Percentiles rank a stretch among this genome's conserved stretches.
Evolutionary conservation across 768 basidiomycete species (phyloP).

Genomic region (Trichaptum fuscoviolaceum): DNA sequence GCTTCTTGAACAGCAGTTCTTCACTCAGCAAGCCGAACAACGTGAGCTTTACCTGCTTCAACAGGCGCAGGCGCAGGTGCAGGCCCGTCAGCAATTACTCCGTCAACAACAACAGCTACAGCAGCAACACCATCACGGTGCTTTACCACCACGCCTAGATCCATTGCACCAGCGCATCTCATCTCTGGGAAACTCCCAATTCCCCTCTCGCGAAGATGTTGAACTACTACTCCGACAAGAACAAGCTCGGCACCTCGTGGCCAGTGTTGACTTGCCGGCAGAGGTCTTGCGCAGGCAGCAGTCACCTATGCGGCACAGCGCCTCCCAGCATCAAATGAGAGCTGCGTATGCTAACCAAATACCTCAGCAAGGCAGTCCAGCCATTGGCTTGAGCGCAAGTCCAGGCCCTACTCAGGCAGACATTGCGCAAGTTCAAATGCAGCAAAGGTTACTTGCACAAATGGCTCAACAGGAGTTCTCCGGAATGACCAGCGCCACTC

Average conservation of each 20-base stretch:
- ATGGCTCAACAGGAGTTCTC: constrained; percentile 67
- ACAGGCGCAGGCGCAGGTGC: constrained; percentile 14
- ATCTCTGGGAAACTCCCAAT: constrained; percentile 26
- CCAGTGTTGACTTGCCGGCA: background rate
- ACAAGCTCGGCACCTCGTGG: background rate
- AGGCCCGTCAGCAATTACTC: constrained; percentile 26
- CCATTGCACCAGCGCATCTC: constrained; percentile 34
- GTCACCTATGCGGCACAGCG: background rate
- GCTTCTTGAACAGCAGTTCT: constrained; percentile 47
- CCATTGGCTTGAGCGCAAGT: background rate
- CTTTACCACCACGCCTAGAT: constrained; percentile 7
- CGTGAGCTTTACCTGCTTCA: constrained; percentile 10
- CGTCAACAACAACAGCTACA: constrained; percentile 22
- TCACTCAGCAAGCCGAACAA: constrained; percentile 30
- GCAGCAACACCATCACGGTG: constrained; percentile 23
- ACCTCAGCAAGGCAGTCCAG: background rate
- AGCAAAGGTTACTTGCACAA: constrained; percentile 73
- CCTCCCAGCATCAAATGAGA: background rate
- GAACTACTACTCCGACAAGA: background rate
- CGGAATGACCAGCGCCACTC: constrained; percentile 55
- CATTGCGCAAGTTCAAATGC: constrained; percentile 50
- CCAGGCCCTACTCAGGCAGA: constrained; percentile 4
- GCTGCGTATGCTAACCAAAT: background rate
- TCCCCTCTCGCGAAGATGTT: background rate
- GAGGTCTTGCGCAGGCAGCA: background rate